Evolutionary conservation across 495 filamentous ascomycete species (phyloP).

Genomic region (Daldinia decipiens): DNA sequence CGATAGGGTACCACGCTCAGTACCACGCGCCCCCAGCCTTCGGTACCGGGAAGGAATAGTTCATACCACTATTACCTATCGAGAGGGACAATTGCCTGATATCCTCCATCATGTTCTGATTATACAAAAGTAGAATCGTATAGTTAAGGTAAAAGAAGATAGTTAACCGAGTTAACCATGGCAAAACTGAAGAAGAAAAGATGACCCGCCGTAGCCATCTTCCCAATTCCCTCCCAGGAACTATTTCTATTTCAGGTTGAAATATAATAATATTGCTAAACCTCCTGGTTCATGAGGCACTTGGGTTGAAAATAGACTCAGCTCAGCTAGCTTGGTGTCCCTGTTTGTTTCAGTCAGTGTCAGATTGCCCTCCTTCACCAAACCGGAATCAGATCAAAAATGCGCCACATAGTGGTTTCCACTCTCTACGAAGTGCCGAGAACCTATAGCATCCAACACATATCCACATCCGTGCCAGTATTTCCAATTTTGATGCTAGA

Average conservation of each 20-base stretch:
- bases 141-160: neutral
- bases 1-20: neutral
- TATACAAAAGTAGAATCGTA: neutral
- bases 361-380: constrained; percentile 19
- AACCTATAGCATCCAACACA: neutral
- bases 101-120: neutral
- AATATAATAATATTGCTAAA: constrained; percentile 7
- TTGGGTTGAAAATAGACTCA: constrained; percentile 36
- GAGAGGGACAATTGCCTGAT: neutral
- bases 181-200: constrained; percentile 2
- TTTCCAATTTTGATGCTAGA: neutral
- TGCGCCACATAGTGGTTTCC: constrained; percentile 6
- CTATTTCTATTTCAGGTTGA: constrained; percentile 20
- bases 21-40: neutral
- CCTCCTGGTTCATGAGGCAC: constrained; percentile 2
- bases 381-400: constrained; percentile 12
- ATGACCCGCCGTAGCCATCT: constrained; percentile 1
- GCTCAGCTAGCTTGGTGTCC: constrained; percentile 30
- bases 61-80: neutral
- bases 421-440: neutral
- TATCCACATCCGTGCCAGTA: neutral
- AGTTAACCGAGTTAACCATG: neutral
- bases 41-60: neutral
- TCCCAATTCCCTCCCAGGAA: neutral
- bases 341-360: constrained; percentile 38